Conservation (phyloP, 2,329 filamentous ascomycete species). For the Niveomyces coronatus region DNA sequence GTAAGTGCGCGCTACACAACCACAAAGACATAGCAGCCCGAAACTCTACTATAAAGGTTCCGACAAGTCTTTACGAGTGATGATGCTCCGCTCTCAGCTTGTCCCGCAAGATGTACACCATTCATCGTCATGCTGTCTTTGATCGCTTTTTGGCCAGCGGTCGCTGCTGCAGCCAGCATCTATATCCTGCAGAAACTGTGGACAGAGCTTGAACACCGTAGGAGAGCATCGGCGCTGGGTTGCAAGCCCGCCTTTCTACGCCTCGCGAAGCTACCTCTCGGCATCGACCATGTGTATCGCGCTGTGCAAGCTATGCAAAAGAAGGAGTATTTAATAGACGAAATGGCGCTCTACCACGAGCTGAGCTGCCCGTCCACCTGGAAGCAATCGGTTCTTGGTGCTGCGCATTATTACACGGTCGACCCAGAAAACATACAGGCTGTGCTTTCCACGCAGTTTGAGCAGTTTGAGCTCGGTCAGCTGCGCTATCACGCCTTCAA, state of each 20-base stretch:
- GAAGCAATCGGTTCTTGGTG: slow-evolving; percentile 8
- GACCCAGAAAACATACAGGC: slow-evolving; percentile 41
- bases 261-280: not conserved
- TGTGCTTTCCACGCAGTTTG: slow-evolving; percentile 38
- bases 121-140: not conserved
- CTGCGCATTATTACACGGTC: slow-evolving; percentile 9
- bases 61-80: too few species aligned
- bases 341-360: not conserved
- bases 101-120: too few species aligned
- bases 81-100: too few species aligned
- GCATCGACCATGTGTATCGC: slow-evolving; percentile 1
- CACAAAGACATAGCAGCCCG: too few species aligned
- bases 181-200: slow-evolving; percentile 2
- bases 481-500: not conserved
- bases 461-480: slow-evolving; percentile 5
- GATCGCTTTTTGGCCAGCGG: slow-evolving; percentile 4
- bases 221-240: not conserved
- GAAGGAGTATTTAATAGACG: slow-evolving; percentile 1
- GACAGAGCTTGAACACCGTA: not conserved
- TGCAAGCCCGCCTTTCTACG: not conserved
- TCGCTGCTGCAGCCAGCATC: not conserved
- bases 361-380: slow-evolving; percentile 6
- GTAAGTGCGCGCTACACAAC: too few species aligned
- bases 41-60: too few species aligned
- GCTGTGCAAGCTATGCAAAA: not conserved